These are phyloP conservation scores for Chlamydomonas applanata DNA, from an alignment of 139 green algal genomes.

Conservation along the genomic window DNA sequence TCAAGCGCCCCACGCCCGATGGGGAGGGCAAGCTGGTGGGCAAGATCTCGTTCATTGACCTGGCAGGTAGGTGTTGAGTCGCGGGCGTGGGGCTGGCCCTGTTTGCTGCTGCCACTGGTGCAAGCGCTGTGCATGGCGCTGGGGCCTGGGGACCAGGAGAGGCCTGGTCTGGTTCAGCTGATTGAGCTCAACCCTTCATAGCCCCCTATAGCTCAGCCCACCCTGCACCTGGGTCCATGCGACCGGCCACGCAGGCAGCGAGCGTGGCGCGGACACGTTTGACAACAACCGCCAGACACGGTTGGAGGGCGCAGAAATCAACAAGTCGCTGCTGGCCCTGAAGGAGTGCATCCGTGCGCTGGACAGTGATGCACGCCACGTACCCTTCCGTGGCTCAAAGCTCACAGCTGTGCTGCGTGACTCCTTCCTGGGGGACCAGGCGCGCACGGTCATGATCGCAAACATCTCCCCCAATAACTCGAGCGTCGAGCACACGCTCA, in stretches of 20 bases:
- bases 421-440: constrained; percentile 74
- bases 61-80: constrained; percentile 63
- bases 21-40: constrained; percentile 55
- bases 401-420: constrained; percentile 81
- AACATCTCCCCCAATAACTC: constrained; percentile 87
- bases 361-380: constrained; percentile 59
- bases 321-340: constrained; percentile 94
- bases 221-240: too few species aligned
- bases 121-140: too few species aligned
- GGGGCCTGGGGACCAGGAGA: too few species aligned
- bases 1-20: constrained; percentile 54
- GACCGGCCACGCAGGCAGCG: constrained; percentile 56
- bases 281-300: constrained; percentile 91
- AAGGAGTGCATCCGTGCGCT: constrained; percentile 77
- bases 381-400: constrained; percentile 95
- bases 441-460: constrained; percentile 97
- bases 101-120: too few species aligned
- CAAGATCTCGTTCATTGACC: constrained; percentile 98
- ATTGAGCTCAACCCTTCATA: too few species aligned
- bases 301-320: constrained; percentile 97
- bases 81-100: too few species aligned
- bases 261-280: constrained; percentile 96
- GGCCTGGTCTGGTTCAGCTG: too few species aligned
- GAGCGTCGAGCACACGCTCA: constrained; percentile 96
- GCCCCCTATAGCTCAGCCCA: neutral